Conservation (phyloP, 176 grass and related monocot species). For the Ananas comosus region DNA sequence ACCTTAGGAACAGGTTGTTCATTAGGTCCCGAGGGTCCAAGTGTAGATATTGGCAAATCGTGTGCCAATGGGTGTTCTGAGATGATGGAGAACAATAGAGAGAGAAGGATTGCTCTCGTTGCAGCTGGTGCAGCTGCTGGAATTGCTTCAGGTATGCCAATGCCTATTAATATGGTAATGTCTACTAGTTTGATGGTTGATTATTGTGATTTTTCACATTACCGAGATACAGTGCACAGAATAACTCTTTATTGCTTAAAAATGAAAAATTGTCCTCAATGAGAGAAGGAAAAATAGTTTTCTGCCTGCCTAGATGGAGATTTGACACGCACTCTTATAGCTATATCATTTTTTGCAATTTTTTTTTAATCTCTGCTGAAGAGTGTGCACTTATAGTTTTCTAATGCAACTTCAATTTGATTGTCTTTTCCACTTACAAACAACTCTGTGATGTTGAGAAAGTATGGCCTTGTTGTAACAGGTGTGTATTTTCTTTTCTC, state of each 20-base stretch:
- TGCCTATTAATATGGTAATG: no score
- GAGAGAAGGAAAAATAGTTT: no score
- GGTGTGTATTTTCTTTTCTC: no score
- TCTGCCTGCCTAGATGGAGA: no score
- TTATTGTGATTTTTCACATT: no score
- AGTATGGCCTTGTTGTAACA: background rate
- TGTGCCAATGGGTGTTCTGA: constrained; percentile 92
- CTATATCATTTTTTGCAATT: no score
- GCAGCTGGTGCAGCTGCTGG: constrained; percentile 95
- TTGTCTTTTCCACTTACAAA: background rate
- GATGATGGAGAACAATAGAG: constrained; percentile 94
- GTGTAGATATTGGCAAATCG: constrained; percentile 94
- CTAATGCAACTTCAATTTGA: background rate
- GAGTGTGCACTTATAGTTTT: background rate
- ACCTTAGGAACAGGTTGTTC: constrained; percentile 89
- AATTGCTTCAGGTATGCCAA: constrained; percentile 81
- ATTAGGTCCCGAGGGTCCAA: constrained; percentile 83
- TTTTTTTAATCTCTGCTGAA: no score
- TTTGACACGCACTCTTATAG: no score
- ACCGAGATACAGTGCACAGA: no score
- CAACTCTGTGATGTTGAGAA: background rate
- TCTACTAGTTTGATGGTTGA: no score
- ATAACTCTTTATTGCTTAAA: no score
- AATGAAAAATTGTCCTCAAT: no score
- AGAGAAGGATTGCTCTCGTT: constrained; percentile 85